Evolutionary conservation across 495 filamentous ascomycete genomes (phyloP).

Genomic region (Neurospora cerealis): DNA sequence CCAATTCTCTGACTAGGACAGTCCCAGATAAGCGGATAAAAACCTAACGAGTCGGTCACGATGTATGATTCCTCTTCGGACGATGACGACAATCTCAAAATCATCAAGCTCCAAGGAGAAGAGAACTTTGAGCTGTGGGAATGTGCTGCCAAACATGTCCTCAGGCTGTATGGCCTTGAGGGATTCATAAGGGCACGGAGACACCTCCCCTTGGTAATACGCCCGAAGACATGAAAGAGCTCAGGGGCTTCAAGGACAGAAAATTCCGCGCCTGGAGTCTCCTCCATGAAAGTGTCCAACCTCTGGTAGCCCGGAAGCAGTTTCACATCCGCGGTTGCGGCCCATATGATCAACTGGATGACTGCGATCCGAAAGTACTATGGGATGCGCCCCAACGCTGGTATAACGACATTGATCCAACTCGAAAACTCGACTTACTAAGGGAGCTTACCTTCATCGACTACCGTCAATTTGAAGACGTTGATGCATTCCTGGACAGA

Average conservation of each 20-base stretch:
- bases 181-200: not conserved
- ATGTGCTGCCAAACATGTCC: not conserved
- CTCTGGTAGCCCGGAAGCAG: no score
- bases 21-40: not conserved
- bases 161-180: not conserved
- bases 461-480: not conserved
- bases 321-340: not conserved
- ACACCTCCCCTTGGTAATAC: not conserved
- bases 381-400: not conserved
- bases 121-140: not conserved
- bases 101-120: not conserved
- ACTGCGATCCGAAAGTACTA: not conserved
- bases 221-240: not conserved
- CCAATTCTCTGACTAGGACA: not conserved
- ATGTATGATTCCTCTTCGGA: not conserved
- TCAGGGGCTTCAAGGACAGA: not conserved
- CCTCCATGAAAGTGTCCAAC: not conserved
- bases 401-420: not conserved
- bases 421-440: not conserved
- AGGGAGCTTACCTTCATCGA: not conserved
- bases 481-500: not conserved
- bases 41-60: not conserved
- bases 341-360: not conserved
- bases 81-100: not conserved
- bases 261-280: fast-evolving